phyloP scores from a whole-genome alignment of 495 filamentous ascomycete species.

The Gamarada debralockiae region DNA sequence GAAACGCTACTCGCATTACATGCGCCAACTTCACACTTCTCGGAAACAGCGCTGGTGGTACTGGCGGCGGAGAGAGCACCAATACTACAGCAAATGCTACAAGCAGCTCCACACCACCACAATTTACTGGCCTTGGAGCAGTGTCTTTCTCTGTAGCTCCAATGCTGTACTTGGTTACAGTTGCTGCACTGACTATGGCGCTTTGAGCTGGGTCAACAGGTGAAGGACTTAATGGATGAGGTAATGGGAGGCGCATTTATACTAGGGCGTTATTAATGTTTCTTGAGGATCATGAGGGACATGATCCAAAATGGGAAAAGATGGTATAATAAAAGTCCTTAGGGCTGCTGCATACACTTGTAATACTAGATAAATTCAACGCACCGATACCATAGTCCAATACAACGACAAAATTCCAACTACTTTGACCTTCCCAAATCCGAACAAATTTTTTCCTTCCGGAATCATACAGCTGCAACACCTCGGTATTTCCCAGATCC shows the following conservation, averaged over 20 bases:
- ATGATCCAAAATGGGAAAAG: no score
- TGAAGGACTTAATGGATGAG: no score
- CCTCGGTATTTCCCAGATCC: no score
- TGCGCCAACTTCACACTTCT: slow-evolving; percentile 61
- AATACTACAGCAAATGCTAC: background rate
- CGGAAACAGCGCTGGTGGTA: background rate
- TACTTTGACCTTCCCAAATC: no score
- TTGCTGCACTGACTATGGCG: background rate
- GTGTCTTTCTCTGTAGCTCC: background rate
- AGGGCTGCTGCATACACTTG: background rate
- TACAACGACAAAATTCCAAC: no score
- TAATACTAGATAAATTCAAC: background rate
- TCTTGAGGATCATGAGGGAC: no score
- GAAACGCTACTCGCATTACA: slow-evolving; percentile 64
- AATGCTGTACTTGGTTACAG: background rate
- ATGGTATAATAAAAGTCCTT: background rate
- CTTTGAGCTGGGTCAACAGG: background rate
- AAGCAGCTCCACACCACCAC: background rate
- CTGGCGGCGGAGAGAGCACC: background rate
- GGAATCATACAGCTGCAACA: no score
- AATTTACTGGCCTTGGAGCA: background rate
- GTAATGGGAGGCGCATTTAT: no score
- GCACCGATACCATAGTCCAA: no score
- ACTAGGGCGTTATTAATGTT: no score
- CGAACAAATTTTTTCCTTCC: no score